Base-by-base conservation (phyloP, 2,329 filamentous ascomycete species). In the Lasiodiplodia citricola region DNA sequence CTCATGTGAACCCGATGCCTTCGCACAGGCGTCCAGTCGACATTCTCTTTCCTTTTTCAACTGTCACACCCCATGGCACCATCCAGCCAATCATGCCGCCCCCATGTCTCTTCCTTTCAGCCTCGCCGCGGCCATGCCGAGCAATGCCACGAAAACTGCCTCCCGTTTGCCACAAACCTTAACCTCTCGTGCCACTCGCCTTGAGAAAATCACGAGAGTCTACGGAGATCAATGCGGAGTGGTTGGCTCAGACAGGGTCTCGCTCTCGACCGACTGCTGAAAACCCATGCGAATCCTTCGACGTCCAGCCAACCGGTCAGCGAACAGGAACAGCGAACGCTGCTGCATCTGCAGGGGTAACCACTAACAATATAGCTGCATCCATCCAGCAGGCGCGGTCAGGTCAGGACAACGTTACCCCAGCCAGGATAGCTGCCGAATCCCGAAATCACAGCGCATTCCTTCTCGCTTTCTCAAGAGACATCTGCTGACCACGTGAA, bases 81-180 rank as follows among this genome's bases (percentile, higher is more conserved):
- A 11, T 4, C 23, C 52, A 11, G 52, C 52, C 52, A 55, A 55
- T 55, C 52, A n/a, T 11, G 13, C 52, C 7, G 4, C 7, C 16
- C 6, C 52, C 25, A 28, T 55, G 52, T 31, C 23, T n/a, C 16
- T 31, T 14, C 23, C 57, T 5, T 28, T 44, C 38, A 47, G 44
- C 44, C 44, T 47, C 44, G 55, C 57, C 37, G 14, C 37, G 38
- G 21, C 13, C 38, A 23, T 1, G 37, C 57, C 57, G 38, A 60
- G 57, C 57, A 38, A 37, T 57, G 55, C 55, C 55, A 57, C 55
- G 18, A 37, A n/a, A 28, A 31, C 23, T 55, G 52, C 52, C 16
- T 38, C 55, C 31, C 55, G 55, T 60, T 60, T 28, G 58, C 58
- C 58, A 50, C 58, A 62, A 62, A 62, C 58, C 41, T 50, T 50